Evolutionary conservation across 129 eudicot genomes (phyloP).

Genomic region (Centrapalus pauciflorus): DNA sequence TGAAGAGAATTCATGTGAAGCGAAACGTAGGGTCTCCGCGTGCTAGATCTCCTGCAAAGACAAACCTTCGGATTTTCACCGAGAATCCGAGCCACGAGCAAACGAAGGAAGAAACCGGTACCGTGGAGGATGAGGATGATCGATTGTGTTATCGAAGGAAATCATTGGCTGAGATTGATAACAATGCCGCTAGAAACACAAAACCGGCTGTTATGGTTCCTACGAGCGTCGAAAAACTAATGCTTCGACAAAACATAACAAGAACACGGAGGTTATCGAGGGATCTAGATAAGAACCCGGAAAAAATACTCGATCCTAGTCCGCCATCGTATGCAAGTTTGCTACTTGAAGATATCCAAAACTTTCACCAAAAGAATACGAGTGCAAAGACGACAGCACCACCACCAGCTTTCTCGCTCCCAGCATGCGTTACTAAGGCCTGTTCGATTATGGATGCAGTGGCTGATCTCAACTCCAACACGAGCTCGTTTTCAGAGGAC

Average conservation of each 20-base stretch:
- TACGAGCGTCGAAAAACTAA: slow-evolving; percentile 39
- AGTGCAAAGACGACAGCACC: not conserved
- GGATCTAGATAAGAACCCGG: slow-evolving; percentile 64
- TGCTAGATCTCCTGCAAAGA: slow-evolving; percentile 61
- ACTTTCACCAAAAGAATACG: slow-evolving; percentile 71
- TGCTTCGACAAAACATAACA: slow-evolving; percentile 26
- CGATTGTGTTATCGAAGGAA: slow-evolving; percentile 57
- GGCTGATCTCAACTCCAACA: slow-evolving; percentile 75
- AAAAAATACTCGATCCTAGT: slow-evolving; percentile 30
- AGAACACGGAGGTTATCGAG: slow-evolving; percentile 63
- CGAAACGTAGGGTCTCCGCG: slow-evolving; percentile 71
- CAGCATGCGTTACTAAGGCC: slow-evolving; percentile 67
- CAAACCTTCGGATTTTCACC: slow-evolving; percentile 18
- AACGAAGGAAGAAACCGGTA: slow-evolving; percentile 37
- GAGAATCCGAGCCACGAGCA: slow-evolving; percentile 23
- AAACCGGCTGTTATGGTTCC: slow-evolving; percentile 24
- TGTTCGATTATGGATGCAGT: slow-evolving; percentile 86
- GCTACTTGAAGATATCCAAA: slow-evolving; percentile 86
- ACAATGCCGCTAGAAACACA: slow-evolving; percentile 37
- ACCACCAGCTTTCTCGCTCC: slow-evolving; percentile 46
- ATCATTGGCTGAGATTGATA: slow-evolving; percentile 77
- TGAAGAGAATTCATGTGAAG: slow-evolving; percentile 72
- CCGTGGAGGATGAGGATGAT: slow-evolving; percentile 56
- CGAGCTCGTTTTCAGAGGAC: slow-evolving; percentile 40
- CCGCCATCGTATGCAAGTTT: slow-evolving; percentile 61